Evolutionary conservation across 1,284 basidiomycete genomes (phyloP).

Genomic region (Salmacisia buchloeana): DNA sequence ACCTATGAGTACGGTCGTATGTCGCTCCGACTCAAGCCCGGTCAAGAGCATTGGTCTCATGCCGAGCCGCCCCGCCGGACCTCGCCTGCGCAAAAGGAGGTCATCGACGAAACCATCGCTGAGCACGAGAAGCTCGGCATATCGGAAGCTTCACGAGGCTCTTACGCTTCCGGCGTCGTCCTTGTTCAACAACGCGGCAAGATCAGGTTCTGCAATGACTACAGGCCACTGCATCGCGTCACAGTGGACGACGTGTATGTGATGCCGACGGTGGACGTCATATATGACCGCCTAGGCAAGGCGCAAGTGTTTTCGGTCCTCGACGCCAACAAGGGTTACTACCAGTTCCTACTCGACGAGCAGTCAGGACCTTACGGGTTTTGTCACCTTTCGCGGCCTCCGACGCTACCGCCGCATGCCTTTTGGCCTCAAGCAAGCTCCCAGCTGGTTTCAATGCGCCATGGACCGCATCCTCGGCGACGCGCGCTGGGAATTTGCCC

Average conservation of each 20-base stretch:
- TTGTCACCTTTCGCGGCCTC: neutral
- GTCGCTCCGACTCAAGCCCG: neutral
- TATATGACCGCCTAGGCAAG: neutral
- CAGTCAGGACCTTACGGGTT: neutral
- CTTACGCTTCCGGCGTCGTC: neutral
- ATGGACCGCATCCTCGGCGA: constrained; percentile 4
- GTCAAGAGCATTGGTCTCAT: neutral
- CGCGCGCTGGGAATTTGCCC: neutral
- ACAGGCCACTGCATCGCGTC: neutral
- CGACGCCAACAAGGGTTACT: neutral
- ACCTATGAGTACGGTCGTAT: neutral
- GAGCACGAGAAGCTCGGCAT: neutral
- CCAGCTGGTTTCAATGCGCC: neutral
- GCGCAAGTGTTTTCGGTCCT: neutral
- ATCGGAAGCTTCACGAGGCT: neutral
- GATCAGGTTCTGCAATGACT: neutral
- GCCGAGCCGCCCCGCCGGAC: neutral
- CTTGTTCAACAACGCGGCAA: neutral
- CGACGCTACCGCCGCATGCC: neutral
- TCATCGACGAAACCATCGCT: neutral
- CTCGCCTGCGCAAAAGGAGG: neutral
- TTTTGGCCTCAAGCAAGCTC: constrained; percentile 7
- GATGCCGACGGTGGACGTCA: neutral
- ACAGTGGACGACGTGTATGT: neutral
- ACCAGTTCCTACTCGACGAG: neutral